Evolutionary conservation across 2,329 filamentous ascomycete genomes (phyloP), one percentile per base, ranked within the genome.

Genomic region (Emergomyces pasteurianus): DNA sequence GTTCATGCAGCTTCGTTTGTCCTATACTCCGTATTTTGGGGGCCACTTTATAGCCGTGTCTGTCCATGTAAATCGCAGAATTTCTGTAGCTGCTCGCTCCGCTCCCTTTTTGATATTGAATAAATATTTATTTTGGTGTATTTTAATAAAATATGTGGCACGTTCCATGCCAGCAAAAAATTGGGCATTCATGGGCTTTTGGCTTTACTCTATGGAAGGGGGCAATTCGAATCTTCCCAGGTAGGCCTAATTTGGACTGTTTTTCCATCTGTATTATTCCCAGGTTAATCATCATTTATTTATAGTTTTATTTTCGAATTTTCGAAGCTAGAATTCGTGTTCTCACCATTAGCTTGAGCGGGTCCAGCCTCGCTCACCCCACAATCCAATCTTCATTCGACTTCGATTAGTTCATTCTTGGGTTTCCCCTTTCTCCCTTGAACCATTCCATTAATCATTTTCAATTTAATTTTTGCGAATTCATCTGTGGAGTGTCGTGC

Each of bases 401-500:
- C 21, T 28, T 57, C 23, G 23, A 31, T 57, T 26, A 28, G 34
- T 54, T n/a, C n/a, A n/a, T 31, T 14, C 7, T 50, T 12, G 9
- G 3, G 53, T 53, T 36, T 5, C 47, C 26, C 23, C 10, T 53
- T 59, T n/a, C 9, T 1, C 18, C 31, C 28, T 46, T 23, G 38
- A 57, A 14, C 54, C 54, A 31, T 21, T 43, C 54, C 58, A 38
- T 53, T 46, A 58, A 58, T 59, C 23, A 26, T 42, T 18, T 42
- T 16, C 18, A 42, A 18, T 57, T 40, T 16, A 5, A 23, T 53
- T 58, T 56, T 56, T 50, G 47, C 38, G 55, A 59, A 58, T 58
- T 61, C 61, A n/a, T 56, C 47, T 54, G 60, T 56, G 62, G 59
- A 58, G 64, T 61, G 59, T 63, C 63, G 60, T 60, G 28, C 58